A percentile compares a stretch with the other conserved stretches of the same genome.
phyloP scores from a whole-genome alignment of 306 rosid genomes.

The Leucaena leucocephala region DNA sequence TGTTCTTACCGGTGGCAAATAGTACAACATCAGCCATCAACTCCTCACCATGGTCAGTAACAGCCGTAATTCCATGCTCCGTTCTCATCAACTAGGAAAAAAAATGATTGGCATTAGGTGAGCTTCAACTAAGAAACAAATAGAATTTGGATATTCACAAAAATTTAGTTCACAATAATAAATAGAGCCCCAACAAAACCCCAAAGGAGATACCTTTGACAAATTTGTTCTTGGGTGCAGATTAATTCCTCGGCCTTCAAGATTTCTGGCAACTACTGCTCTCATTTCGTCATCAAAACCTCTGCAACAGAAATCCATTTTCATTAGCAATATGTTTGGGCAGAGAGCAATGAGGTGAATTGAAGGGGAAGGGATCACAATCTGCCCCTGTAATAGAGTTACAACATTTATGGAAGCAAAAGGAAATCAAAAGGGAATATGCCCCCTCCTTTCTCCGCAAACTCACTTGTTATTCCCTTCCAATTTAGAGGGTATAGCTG shows the following conservation, averaged over 20 bases:
- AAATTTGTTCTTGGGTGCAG: conserved; percentile 78
- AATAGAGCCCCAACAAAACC: conserved; percentile 11
- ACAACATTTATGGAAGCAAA: neutral
- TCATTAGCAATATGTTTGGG: neutral
- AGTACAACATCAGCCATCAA: conserved; percentile 83
- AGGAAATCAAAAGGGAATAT: neutral
- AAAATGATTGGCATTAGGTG: conserved; percentile 26
- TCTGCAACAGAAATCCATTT: conserved; percentile 49
- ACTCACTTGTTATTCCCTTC: neutral
- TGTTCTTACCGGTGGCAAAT: conserved; percentile 87
- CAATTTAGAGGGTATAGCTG: neutral
- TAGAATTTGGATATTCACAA: neutral
- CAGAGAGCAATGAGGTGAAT: neutral
- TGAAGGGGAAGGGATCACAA: neutral
- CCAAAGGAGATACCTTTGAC: conserved; percentile 59
- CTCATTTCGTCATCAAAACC: conserved; percentile 99
- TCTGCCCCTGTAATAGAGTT: neutral
- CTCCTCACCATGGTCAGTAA: conserved; percentile 93
- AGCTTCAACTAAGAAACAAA: conserved; percentile 30
- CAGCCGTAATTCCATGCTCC: conserved; percentile 80
- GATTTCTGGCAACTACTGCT: conserved; percentile 90
- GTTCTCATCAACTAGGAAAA: conserved; percentile 69
- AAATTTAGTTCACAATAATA: neutral
- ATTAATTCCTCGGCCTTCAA: conserved; percentile 91
- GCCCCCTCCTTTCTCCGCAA: neutral